Evolutionary conservation across 2,329 filamentous ascomycete genomes (phyloP).

Genomic region (Phoma herbarum): DNA sequence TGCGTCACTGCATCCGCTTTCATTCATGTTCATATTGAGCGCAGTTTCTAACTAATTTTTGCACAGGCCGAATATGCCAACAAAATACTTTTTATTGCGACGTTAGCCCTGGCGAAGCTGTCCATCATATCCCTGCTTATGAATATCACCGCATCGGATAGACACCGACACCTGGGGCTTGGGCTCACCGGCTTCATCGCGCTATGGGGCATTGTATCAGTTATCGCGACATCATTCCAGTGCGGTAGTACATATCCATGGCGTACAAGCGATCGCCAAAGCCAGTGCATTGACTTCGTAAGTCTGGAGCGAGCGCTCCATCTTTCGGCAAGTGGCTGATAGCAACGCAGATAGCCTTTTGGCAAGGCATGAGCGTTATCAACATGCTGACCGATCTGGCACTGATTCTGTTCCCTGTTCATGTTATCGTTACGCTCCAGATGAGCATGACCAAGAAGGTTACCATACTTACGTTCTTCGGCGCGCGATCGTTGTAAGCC

Average conservation of each 20-base stretch:
- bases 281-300: constrained; percentile 40
- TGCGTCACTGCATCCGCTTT: constrained; percentile 17
- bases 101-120: constrained; percentile 46
- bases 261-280: constrained; percentile 28
- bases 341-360: constrained; percentile 37
- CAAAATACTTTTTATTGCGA: constrained; percentile 47
- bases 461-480: constrained; percentile 47
- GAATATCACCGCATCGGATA: constrained; percentile 43
- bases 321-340: constrained; percentile 7
- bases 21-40: background rate
- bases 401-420: constrained; percentile 45
- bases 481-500: constrained; percentile 42
- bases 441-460: constrained; percentile 47
- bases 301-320: constrained; percentile 1
- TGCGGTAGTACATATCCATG: constrained; percentile 43
- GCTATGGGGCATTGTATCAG: constrained; percentile 43
- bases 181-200: constrained; percentile 38
- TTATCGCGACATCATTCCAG: constrained; percentile 43
- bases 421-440: constrained; percentile 47
- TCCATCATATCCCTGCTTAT: constrained; percentile 49
- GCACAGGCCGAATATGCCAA: constrained; percentile 47
- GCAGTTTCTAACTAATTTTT: background rate
- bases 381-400: constrained; percentile 49
- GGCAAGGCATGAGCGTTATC: constrained; percentile 41
- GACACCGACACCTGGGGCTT: constrained; percentile 42